Evolutionary conservation across 371 early-diverging fungal species (phyloP).

Genomic region (Mucor lusitanicus): DNA sequence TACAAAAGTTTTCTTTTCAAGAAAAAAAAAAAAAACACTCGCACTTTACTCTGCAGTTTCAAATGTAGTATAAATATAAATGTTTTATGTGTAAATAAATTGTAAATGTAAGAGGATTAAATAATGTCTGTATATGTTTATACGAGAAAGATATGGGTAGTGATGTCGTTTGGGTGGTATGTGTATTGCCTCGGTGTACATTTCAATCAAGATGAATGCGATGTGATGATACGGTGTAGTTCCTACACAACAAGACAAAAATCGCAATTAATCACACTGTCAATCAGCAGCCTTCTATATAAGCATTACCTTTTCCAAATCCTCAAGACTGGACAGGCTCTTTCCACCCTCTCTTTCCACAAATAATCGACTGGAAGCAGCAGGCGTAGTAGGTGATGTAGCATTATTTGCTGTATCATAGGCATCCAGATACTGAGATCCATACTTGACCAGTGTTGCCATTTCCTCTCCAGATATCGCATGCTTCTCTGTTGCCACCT

Average conservation of each 20-base stretch:
- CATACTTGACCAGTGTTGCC: slow-evolving; percentile 19
- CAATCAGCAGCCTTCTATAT: neutral
- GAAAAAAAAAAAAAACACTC: no score
- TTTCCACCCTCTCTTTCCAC: slow-evolving; percentile 9
- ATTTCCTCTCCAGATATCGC: slow-evolving; percentile 24
- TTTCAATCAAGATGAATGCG: slow-evolving; percentile 1
- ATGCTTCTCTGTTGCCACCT: neutral
- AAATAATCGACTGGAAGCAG: neutral
- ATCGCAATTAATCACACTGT: neutral
- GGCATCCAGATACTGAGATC: slow-evolving; percentile 20
- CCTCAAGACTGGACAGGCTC: slow-evolving; percentile 25
- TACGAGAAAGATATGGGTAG: no score
- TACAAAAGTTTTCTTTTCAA: no score
- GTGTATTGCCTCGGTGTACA: no score
- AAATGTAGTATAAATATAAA: no score
- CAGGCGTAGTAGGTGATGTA: neutral
- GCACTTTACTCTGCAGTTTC: no score
- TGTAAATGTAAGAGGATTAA: no score
- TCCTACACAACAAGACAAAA: slow-evolving; percentile 20
- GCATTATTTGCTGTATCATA: slow-evolving; percentile 19
- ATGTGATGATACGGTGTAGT: slow-evolving; percentile 40
- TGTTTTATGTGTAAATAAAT: no score
- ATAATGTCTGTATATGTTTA: no score
- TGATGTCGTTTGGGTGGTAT: no score
- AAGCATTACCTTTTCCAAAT: slow-evolving; percentile 26